These are phyloP conservation scores for Amylostereum areolatum DNA, from an alignment of 1,284 basidiomycete genomes.

Conservation along the genomic window DNA sequence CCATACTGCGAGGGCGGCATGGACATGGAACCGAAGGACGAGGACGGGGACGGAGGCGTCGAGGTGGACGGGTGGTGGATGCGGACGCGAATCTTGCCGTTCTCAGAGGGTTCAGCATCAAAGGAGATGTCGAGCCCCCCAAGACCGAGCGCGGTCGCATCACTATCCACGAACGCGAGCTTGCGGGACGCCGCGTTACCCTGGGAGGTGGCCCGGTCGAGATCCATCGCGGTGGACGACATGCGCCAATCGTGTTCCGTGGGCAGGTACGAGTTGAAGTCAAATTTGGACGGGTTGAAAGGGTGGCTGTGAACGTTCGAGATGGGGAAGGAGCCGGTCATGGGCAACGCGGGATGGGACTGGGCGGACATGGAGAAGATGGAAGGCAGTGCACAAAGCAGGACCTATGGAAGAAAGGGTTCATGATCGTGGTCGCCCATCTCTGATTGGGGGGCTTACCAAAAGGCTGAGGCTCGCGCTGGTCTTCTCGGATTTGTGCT, in stretches of 20 bases:
- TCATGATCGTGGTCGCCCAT: constrained; percentile 5
- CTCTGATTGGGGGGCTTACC: constrained; percentile 34
- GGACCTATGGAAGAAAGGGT: constrained; percentile 37
- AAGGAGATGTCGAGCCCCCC: constrained; percentile 67
- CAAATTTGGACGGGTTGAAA: constrained; percentile 37
- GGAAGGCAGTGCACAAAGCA: constrained; percentile 69
- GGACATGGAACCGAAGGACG: constrained; percentile 30
- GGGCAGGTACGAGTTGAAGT: constrained; percentile 34
- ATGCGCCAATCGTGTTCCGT: constrained; percentile 45
- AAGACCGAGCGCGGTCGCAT: constrained; percentile 43
- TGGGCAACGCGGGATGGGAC: constrained; percentile 35
- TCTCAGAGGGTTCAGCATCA: constrained; percentile 52
- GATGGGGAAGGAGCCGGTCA: constrained; percentile 49
- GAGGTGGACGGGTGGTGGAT: constrained; percentile 53
- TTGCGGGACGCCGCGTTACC: constrained; percentile 23
- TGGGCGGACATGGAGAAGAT: constrained; percentile 60
- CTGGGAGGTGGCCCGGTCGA: constrained; percentile 34
- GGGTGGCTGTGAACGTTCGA: constrained; percentile 29
- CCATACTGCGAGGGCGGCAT: constrained; percentile 19
- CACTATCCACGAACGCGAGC: constrained; percentile 49
- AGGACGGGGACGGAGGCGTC: constrained; percentile 18
- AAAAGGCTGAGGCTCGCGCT: constrained; percentile 64
- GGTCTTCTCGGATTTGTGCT: constrained; percentile 40
- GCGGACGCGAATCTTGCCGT: constrained; percentile 67
- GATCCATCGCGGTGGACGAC: constrained; percentile 44